Evolutionary conservation across 2,329 filamentous ascomycete species (phyloP).

Genomic region (Stemphylium beticola): DNA sequence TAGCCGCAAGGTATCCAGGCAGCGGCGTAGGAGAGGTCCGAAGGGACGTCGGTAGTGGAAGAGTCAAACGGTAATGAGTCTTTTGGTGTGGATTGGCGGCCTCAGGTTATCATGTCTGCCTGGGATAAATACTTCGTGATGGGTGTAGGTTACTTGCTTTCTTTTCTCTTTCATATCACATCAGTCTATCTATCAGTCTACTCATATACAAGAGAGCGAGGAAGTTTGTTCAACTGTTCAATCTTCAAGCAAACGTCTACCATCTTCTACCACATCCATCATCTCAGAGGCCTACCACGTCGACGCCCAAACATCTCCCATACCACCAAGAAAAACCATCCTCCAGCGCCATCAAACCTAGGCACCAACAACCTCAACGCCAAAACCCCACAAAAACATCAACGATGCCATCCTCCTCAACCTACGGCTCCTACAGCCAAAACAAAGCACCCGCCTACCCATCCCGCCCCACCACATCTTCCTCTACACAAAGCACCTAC

Average conservation of each 20-base stretch:
- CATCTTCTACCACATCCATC: neutral
- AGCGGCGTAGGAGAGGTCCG: conserved; percentile 35
- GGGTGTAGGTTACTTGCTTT: conserved; percentile 15
- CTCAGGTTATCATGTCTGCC: conserved; percentile 42
- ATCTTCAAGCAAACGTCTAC: conserved; percentile 23
- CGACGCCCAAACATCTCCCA: conserved; percentile 15
- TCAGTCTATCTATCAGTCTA: conserved; percentile 1
- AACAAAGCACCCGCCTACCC: conserved; percentile 27
- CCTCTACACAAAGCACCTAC: conserved; percentile 35
- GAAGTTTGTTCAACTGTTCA: conserved; percentile 12
- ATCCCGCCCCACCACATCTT: conserved; percentile 33
- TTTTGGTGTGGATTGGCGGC: conserved; percentile 26
- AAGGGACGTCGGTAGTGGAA: conserved; percentile 13
- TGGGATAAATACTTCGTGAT: conserved; percentile 37
- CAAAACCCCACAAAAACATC: neutral
- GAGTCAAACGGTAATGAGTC: conserved; percentile 24
- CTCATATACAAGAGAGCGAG: conserved; percentile 12
- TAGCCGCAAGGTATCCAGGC: conserved; percentile 32
- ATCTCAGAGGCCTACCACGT: neutral
- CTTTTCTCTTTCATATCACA: conserved; percentile 13
- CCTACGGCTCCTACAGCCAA: conserved; percentile 33
- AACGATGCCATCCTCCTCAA: conserved; percentile 35
- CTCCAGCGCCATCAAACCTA: neutral
- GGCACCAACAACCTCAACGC: conserved; percentile 22
- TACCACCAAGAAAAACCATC: conserved; percentile 15